Evolutionary conservation across 129 eudicot species (phyloP).

Genomic region (Chrysanthemum lavandulifolium): DNA sequence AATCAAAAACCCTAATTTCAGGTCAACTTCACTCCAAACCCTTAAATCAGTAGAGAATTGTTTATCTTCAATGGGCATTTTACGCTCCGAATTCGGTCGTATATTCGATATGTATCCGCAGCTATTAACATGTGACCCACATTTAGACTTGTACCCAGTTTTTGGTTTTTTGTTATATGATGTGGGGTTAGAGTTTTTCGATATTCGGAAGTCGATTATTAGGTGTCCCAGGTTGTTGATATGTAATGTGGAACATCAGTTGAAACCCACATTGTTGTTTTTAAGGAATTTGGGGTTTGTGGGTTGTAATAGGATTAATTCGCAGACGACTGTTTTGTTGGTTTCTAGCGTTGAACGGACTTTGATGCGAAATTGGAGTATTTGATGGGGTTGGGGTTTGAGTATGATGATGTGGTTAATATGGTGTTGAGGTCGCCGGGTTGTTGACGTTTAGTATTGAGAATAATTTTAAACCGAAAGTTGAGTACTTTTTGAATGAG

Average conservation of each 20-base stretch:
- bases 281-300: constrained; percentile 57
- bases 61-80: constrained; percentile 66
- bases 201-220: constrained; percentile 42
- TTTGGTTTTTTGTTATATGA: constrained; percentile 66
- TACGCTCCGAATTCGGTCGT: constrained; percentile 59
- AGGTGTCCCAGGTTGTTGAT: constrained; percentile 79
- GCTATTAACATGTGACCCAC: constrained; percentile 73
- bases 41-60: constrained; percentile 57
- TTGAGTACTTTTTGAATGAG: constrained; percentile 65
- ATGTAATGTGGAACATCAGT: constrained; percentile 55
- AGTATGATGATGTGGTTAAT: constrained; percentile 43
- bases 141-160: constrained; percentile 65
- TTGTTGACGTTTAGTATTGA: constrained; percentile 76
- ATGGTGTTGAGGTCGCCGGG: constrained; percentile 81
- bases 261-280: constrained; percentile 61
- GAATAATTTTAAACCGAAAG: constrained; percentile 70
- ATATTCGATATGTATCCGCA: constrained; percentile 72
- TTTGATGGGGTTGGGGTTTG: constrained; percentile 67
- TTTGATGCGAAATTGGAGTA: constrained; percentile 53
- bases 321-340: constrained; percentile 65
- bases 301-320: constrained; percentile 45
- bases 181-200: constrained; percentile 51
- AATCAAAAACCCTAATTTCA: constrained; percentile 63
- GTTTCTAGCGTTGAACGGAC: constrained; percentile 62
- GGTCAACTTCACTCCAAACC: constrained; percentile 65